Evolutionary conservation across 768 basidiomycete species (phyloP).

Genomic region (Mycena galopus): DNA sequence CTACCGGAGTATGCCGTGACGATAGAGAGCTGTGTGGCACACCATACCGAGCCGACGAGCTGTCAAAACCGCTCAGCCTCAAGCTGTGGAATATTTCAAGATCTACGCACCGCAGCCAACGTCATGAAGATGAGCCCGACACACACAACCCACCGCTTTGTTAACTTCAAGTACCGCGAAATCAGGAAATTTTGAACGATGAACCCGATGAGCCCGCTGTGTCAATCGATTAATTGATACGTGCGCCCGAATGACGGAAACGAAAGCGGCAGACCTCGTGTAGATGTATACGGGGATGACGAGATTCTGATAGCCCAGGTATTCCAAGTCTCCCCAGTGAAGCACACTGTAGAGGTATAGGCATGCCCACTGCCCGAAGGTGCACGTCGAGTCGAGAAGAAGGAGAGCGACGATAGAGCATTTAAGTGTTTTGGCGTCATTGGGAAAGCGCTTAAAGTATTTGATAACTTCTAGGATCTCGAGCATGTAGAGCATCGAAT

Average conservation of each 20-base stretch:
- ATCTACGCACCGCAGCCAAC: background rate
- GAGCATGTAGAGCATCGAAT: constrained; percentile 17
- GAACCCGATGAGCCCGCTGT: constrained; percentile 5
- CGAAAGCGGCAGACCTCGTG: background rate
- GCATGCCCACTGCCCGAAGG: constrained; percentile 9
- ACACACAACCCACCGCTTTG: background rate
- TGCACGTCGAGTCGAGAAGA: constrained; percentile 14
- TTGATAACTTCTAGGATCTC: constrained; percentile 8
- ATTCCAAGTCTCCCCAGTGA: constrained; percentile 6
- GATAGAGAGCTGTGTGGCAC: background rate
- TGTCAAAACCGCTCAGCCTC: background rate
- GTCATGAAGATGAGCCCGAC: background rate
- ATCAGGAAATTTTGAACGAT: constrained; percentile 14
- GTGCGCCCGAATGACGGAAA: background rate
- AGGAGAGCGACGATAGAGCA: background rate
- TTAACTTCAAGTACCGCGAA: constrained; percentile 10
- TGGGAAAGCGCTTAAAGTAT: background rate
- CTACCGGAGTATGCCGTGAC: background rate
- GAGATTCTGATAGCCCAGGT: constrained; percentile 10
- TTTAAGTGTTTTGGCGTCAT: background rate
- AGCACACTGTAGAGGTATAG: constrained; percentile 6
- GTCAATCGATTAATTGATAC: background rate
- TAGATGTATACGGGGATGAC: constrained; percentile 15
- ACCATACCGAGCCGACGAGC: constrained; percentile 4
- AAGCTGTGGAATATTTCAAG: no score